Conservation (phyloP, 2,329 filamentous ascomycete species). For the Fusarium pininemorale region DNA sequence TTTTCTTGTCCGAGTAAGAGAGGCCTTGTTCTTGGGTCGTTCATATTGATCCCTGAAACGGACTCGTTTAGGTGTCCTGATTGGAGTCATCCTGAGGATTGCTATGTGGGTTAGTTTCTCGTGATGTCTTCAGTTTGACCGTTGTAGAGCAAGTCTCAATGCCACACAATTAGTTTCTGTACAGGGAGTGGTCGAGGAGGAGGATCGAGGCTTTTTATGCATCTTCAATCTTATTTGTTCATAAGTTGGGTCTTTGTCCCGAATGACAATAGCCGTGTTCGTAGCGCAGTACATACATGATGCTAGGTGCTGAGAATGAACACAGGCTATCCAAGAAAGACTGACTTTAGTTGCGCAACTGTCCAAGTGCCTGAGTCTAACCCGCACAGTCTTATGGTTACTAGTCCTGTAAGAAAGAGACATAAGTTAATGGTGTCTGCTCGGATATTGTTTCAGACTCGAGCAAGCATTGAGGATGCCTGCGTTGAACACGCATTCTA, state of each 20-base stretch:
- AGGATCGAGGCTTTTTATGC: neutral
- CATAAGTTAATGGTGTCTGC: neutral
- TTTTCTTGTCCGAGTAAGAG: neutral
- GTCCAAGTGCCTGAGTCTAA: neutral
- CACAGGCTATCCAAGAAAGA: neutral
- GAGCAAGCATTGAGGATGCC: neutral
- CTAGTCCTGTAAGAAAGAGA: neutral
- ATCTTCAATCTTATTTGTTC: neutral
- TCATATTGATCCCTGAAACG: neutral
- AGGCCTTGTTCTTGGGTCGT: neutral
- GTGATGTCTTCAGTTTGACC: neutral
- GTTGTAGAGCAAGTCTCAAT: neutral
- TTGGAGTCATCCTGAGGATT: neutral
- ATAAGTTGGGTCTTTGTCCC: neutral
- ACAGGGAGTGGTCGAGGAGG: neutral
- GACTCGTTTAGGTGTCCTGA: neutral
- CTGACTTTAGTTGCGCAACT: neutral
- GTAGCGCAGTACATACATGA: neutral
- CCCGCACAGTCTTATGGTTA: neutral
- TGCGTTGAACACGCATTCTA: neutral
- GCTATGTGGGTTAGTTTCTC: neutral
- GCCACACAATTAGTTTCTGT: neutral
- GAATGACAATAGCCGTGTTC: neutral
- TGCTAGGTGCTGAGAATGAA: neutral
- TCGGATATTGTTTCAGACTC: neutral